Evolutionary conservation across 257 asterid genomes (phyloP).

Genomic region (Marsdenia floribunda): DNA sequence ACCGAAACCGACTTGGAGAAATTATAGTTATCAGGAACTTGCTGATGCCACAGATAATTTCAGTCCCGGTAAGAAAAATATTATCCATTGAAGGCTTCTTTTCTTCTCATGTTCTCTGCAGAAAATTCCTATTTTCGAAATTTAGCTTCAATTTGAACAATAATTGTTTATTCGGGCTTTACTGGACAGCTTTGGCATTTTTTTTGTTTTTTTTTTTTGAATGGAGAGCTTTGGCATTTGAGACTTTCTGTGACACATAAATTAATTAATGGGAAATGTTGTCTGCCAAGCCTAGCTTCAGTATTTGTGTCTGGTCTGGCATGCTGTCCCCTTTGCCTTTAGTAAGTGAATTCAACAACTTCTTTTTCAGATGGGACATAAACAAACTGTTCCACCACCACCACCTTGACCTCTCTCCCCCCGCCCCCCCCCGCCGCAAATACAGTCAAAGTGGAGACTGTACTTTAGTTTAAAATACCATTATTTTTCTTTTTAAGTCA

Average conservation of each 20-base stretch:
- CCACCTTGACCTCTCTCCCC: conserved; percentile 1
- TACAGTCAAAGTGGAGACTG: conserved; percentile 12
- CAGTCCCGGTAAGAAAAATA: conserved; percentile 39
- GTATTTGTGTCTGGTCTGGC: not conserved
- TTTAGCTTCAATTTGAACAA: no score
- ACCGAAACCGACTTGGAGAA: conserved; percentile 88
- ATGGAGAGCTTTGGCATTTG: not conserved
- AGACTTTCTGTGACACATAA: not conserved
- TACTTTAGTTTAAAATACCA: not conserved
- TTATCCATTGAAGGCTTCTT: not conserved
- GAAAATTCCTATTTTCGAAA: not conserved
- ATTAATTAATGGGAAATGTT: not conserved
- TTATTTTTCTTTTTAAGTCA: no score
- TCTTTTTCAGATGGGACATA: conserved; percentile 9
- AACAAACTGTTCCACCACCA: not conserved
- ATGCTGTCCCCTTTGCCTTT: not conserved
- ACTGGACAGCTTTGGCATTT: not conserved
- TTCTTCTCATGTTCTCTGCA: not conserved
- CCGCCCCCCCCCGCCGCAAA: no score
- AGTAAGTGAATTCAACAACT: not conserved
- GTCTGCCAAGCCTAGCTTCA: not conserved
- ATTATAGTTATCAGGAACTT: conserved; percentile 49
- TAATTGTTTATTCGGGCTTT: not conserved
- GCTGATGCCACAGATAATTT: conserved; percentile 58
- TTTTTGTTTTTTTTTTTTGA: no score